Conservation (phyloP, 495 filamentous ascomycete genomes). For the Aspergillus asperescens region DNA sequence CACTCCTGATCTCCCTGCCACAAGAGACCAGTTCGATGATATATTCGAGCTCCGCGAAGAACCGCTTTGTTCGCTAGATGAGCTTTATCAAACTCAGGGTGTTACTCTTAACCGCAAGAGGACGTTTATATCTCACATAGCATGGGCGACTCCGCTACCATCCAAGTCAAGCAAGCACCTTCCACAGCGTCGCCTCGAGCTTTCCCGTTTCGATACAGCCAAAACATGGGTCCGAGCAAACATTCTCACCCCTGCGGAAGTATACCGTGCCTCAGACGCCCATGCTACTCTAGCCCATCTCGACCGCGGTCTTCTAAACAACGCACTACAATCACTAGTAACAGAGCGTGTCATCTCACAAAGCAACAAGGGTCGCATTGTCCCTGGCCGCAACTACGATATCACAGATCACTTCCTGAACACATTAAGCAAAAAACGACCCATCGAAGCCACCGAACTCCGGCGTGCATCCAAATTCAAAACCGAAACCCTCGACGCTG, state of each 20-base stretch:
- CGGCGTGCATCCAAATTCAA: slow-evolving; percentile 56
- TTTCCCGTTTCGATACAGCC: slow-evolving; percentile 33
- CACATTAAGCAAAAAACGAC: slow-evolving; percentile 41
- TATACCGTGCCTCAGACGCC: slow-evolving; percentile 41
- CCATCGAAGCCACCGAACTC: slow-evolving; percentile 44
- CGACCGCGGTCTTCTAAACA: slow-evolving; percentile 44
- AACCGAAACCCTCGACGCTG: slow-evolving; percentile 46
- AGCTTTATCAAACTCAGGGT: slow-evolving; percentile 37
- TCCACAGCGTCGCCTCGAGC: slow-evolving; percentile 10
- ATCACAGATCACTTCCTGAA: slow-evolving; percentile 53
- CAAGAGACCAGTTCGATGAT: slow-evolving; percentile 45
- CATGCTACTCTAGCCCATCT: slow-evolving; percentile 39
- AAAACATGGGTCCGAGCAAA: slow-evolving; percentile 62
- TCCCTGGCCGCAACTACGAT: slow-evolving; percentile 51
- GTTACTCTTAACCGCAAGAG: slow-evolving; percentile 33
- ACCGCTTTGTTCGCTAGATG: slow-evolving; percentile 28
- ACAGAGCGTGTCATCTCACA: slow-evolving; percentile 54
- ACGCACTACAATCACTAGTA: slow-evolving; percentile 53
- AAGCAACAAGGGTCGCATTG: slow-evolving; percentile 48
- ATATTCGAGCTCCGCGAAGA: slow-evolving; percentile 47
- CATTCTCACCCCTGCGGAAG: slow-evolving; percentile 46
- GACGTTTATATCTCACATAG: slow-evolving; percentile 30
- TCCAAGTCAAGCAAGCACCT: slow-evolving; percentile 9
- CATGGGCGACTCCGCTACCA: slow-evolving; percentile 31
- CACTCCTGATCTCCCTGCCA: slow-evolving; percentile 47